These are phyloP conservation scores for Hemileccinum hortonii DNA, from an alignment of 1,284 basidiomycete genomes.

Conservation along the genomic window DNA sequence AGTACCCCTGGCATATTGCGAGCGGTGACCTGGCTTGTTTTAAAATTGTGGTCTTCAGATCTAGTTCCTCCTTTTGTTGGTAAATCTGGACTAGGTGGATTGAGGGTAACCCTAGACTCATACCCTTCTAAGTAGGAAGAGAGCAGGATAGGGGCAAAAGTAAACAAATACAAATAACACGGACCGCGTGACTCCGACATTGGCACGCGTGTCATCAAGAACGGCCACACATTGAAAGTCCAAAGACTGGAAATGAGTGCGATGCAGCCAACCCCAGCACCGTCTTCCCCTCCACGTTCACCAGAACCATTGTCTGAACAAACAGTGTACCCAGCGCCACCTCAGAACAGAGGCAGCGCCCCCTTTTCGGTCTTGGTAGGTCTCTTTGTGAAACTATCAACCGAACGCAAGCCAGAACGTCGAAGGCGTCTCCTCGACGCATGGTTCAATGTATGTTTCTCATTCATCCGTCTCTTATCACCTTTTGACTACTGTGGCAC, in stretches of 20 bases:
- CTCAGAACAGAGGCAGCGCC: constrained; percentile 61
- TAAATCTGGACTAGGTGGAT: too few relatives aligned
- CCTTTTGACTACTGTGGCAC: constrained; percentile 11
- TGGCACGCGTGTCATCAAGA: not conserved
- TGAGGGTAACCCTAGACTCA: too few relatives aligned
- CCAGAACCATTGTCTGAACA: constrained; percentile 23
- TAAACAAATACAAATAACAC: constrained; percentile 24
- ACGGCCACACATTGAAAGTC: not conserved
- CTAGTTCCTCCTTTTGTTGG: too few relatives aligned
- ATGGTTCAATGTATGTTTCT: constrained; percentile 73
- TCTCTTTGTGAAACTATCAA: constrained; percentile 68
- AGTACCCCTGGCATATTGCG: too few relatives aligned
- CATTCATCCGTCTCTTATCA: not conserved
- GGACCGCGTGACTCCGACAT: not conserved
- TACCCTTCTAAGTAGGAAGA: too few relatives aligned
- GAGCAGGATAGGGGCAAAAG: not conserved
- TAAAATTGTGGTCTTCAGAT: too few relatives aligned
- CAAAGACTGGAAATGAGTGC: not conserved
- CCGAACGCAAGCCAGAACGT: constrained; percentile 68
- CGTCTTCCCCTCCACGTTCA: constrained; percentile 36
- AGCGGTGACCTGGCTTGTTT: too few relatives aligned
- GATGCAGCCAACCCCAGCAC: constrained; percentile 63
- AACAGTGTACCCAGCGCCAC: constrained; percentile 49
- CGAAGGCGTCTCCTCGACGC: constrained; percentile 58
- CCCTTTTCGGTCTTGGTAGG: constrained; percentile 65